Conservation (phyloP, 2,329 filamentous ascomycete species). For the Ceratocystis huliohia region DNA sequence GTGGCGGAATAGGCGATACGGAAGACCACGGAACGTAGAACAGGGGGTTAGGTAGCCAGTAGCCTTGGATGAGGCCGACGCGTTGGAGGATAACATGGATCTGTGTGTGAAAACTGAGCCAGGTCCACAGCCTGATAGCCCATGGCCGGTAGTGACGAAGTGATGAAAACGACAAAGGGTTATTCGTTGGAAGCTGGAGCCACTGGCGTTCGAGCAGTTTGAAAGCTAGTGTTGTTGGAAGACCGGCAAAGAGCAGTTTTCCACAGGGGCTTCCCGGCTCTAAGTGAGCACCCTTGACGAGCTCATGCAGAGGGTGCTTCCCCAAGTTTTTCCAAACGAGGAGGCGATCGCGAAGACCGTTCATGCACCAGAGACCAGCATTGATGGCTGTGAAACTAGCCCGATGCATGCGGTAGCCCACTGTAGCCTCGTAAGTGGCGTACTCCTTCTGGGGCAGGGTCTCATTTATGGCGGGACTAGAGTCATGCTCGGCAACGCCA, state of each 20-base stretch:
- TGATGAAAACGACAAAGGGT: conserved; percentile 8
- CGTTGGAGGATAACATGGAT: conserved; percentile 42
- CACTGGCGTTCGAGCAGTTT: conserved; percentile 15
- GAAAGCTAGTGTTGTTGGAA: conserved; percentile 31
- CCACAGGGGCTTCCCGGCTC: conserved; percentile 28
- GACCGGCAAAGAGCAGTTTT: conserved; percentile 29
- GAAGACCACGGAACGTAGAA: conserved; percentile 45
- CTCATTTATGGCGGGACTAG: conserved; percentile 30
- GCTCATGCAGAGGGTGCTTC: conserved; percentile 36
- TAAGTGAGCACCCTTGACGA: conserved; percentile 26
- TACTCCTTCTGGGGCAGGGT: conserved; percentile 33
- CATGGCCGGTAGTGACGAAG: conserved; percentile 9
- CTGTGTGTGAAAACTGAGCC: conserved; percentile 33
- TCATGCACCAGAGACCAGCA: conserved; percentile 40
- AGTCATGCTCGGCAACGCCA: conserved; percentile 48
- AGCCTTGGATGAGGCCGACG: conserved; percentile 34
- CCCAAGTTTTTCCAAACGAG: conserved; percentile 36
- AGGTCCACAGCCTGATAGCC: conserved; percentile 15
- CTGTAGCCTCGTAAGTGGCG: conserved; percentile 34
- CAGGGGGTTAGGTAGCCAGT: conserved; percentile 33
- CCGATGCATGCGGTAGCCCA: conserved; percentile 32
- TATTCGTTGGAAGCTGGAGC: conserved; percentile 9
- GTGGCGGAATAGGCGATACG: conserved; percentile 37
- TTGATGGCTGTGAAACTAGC: conserved; percentile 30
- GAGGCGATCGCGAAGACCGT: conserved; percentile 42